Conservation (phyloP, 2,329 filamentous ascomycete genomes). For the Sporothrix brunneoviolacea region DNA sequence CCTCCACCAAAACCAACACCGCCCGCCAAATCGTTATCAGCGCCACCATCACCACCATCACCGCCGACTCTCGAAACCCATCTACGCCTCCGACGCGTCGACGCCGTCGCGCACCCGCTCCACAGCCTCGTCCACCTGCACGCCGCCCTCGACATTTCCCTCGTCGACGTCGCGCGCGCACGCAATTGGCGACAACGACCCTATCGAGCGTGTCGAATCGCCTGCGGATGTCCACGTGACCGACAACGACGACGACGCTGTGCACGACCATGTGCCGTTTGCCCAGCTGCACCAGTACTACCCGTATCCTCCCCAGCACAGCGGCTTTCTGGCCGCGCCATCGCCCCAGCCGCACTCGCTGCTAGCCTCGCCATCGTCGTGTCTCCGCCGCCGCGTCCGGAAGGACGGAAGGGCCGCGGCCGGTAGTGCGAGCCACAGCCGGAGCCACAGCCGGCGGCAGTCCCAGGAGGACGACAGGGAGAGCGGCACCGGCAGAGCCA, state of each 20-base stretch:
- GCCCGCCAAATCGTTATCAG: constrained; percentile 4
- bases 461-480: constrained; percentile 1
- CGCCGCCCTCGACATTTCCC: constrained; percentile 11
- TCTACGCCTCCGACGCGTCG: constrained; percentile 11
- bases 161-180: constrained; percentile 11
- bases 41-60: background rate
- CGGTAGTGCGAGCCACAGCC: background rate
- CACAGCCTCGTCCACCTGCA: constrained; percentile 10
- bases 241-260: background rate
- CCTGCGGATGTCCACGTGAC: background rate
- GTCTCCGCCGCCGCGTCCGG: constrained; percentile 1
- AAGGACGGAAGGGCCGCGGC: background rate
- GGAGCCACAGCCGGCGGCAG: background rate
- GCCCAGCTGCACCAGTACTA: background rate
- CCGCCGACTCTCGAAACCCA: background rate
- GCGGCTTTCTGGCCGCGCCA: background rate
- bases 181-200: background rate
- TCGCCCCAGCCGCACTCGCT: constrained; percentile 6
- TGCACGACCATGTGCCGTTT: constrained; percentile 2
- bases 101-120: constrained; percentile 11
- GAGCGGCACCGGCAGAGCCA: too few relatives aligned
- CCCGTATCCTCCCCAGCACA: background rate
- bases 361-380: constrained; percentile 6
- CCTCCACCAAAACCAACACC: background rate
- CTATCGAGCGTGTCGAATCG: too few relatives aligned